Evolutionary conservation across 441 rosid genomes (phyloP).

Genomic region (Macaranga tanarius): DNA sequence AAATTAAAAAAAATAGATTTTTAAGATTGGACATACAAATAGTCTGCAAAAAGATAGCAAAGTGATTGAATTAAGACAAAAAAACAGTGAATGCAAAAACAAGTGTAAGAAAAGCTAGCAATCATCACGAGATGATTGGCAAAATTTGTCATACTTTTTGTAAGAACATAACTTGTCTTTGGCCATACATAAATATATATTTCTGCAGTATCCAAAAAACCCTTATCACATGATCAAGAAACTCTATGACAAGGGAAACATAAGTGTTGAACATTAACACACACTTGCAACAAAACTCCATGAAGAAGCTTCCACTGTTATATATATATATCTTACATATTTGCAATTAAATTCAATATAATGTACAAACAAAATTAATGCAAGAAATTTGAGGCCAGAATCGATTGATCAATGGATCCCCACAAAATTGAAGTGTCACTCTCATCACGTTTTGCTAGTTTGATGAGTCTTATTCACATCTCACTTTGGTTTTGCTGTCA

Average conservation of each 20-base stretch:
- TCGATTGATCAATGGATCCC: neutral
- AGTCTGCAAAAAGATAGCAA: neutral
- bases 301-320: conserved; percentile 21
- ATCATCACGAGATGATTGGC: conserved; percentile 67
- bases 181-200: neutral
- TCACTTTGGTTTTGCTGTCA: conserved; percentile 14
- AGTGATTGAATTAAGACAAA: neutral
- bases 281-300: conserved; percentile 15
- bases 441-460: conserved; percentile 50
- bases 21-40: too few species aligned
- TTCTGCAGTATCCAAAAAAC: conserved; percentile 2
- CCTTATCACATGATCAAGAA: too few species aligned
- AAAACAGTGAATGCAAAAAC: neutral
- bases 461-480: conserved; percentile 34
- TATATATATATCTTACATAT: neutral
- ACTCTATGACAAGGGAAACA: neutral
- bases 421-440: conserved; percentile 32
- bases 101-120: conserved; percentile 40
- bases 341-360: neutral
- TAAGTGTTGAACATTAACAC: neutral
- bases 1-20: too few species aligned
- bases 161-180: conserved; percentile 36
- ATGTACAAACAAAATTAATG: conserved; percentile 1
- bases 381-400: conserved; percentile 10
- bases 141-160: conserved; percentile 45